These are phyloP conservation scores for Cryptosporidium sp. DNA, from an alignment of 169 alveolate species.

Conservation along the genomic window DNA sequence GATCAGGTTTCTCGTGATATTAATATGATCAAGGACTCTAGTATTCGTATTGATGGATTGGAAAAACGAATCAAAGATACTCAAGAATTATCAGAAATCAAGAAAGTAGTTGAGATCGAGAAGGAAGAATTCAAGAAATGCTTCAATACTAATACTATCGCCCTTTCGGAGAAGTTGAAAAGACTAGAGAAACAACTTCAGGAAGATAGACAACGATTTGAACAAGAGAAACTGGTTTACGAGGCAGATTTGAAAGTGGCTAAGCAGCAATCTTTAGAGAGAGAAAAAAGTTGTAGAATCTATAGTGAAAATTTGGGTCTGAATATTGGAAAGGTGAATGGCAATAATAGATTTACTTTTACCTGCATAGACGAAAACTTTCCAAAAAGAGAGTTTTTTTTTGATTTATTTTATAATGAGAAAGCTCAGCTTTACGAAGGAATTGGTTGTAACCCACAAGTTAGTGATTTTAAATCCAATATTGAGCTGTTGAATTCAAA, in stretches of 20 bases:
- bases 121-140: constrained; percentile 41
- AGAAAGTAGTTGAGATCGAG: constrained; percentile 50
- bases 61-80: constrained; percentile 62
- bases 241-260: constrained; percentile 54
- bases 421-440: constrained; percentile 42
- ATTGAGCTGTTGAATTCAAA: constrained; percentile 29
- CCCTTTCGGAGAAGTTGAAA: constrained; percentile 29
- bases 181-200: constrained; percentile 38
- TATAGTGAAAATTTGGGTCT: constrained; percentile 65
- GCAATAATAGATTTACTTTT: constrained; percentile 54
- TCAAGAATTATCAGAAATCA: constrained; percentile 57
- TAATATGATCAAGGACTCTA: constrained; percentile 56
- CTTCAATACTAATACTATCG: neutral
- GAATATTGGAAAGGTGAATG: constrained; percentile 50
- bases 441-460: constrained; percentile 26
- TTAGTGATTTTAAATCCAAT: constrained; percentile 6
- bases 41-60: constrained; percentile 57
- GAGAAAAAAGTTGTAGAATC: constrained; percentile 64
- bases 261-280: constrained; percentile 59
- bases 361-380: constrained; percentile 28
- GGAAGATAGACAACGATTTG: constrained; percentile 56
- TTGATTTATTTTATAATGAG: constrained; percentile 58
- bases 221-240: constrained; percentile 37
- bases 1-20: constrained; percentile 18
- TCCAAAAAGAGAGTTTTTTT: constrained; percentile 46